A percentile compares a stretch with the other conserved stretches of the same genome.
phyloP scores from a whole-genome alignment of 176 grass and related monocot genomes.

The Raddia distichophylla region DNA sequence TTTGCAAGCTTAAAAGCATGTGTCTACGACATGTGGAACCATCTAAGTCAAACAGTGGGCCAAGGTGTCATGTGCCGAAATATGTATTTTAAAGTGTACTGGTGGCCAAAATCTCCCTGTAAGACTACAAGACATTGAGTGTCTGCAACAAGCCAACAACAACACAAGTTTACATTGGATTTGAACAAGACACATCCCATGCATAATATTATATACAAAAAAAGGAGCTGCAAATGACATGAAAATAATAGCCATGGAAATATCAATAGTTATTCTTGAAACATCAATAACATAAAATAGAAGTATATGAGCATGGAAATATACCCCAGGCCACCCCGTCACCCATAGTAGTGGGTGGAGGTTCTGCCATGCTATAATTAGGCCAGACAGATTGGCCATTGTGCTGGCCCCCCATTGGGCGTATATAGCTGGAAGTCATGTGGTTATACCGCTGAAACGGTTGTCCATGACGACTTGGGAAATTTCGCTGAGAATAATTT shows the following conservation, averaged over 20 bases:
- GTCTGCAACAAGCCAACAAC: not conserved
- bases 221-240: conserved; percentile 11
- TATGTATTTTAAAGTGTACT: too few relatives aligned
- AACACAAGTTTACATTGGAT: not conserved
- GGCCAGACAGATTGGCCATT: conserved; percentile 52
- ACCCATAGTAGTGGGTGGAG: conserved; percentile 50
- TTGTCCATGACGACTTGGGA: conserved; percentile 49
- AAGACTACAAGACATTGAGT: conserved; percentile 9
- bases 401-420: conserved; percentile 49
- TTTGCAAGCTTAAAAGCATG: too few relatives aligned
- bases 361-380: conserved; percentile 66
- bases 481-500: conserved; percentile 58
- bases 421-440: conserved; percentile 55
- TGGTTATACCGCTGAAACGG: conserved; percentile 67
- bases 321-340: conserved; percentile 79
- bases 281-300: conserved; percentile 20
- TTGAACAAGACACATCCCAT: conserved; percentile 20
- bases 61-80: too few relatives aligned
- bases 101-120: too few relatives aligned
- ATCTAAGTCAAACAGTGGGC: too few relatives aligned
- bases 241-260: conserved; percentile 23
- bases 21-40: too few relatives aligned
- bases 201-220: conserved; percentile 2
- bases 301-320: conserved; percentile 35
- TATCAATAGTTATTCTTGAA: not conserved